These are phyloP conservation scores for Oryza nivara DNA, from an alignment of 176 grass and related monocot species.

Conservation along the genomic window DNA sequence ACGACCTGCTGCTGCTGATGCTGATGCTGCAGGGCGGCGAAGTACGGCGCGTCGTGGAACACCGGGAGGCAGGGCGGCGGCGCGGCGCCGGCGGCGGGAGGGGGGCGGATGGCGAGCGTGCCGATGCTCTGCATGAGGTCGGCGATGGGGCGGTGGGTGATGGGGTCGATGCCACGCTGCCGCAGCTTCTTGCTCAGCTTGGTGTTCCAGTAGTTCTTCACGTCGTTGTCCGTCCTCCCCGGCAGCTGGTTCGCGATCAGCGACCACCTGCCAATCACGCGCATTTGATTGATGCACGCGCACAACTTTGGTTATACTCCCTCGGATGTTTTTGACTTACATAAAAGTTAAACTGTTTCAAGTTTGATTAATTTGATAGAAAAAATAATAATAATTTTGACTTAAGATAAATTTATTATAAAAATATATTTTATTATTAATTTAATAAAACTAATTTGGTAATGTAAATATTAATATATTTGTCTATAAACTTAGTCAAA, in stretches of 20 bases:
- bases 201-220: conserved; percentile 99
- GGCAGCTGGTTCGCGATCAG: conserved; percentile 92
- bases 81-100: not conserved
- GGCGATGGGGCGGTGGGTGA: conserved; percentile 94
- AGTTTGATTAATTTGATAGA: too few relatives aligned
- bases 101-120: conserved; percentile 47
- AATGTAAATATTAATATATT: too few relatives aligned
- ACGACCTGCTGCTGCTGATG: conserved; percentile 37
- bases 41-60: conserved; percentile 53
- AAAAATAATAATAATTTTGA: too few relatives aligned
- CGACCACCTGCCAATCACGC: conserved; percentile 69
- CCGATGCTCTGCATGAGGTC: conserved; percentile 75
- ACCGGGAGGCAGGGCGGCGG: conserved; percentile 32
- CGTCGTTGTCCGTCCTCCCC: conserved; percentile 92
- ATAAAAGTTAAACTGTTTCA: too few relatives aligned
- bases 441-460: too few relatives aligned
- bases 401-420: too few relatives aligned
- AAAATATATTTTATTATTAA: too few relatives aligned
- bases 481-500: too few relatives aligned
- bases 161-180: conserved; percentile 87
- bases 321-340: too few relatives aligned
- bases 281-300: too few relatives aligned
- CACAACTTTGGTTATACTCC: too few relatives aligned
- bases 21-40: conserved; percentile 25
- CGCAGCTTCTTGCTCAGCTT: conserved; percentile 95